Evolutionary conservation across 2,329 filamentous ascomycete genomes (phyloP), one percentile per base, ranked within the genome.

Genomic region (Trichophyton rubrum): DNA sequence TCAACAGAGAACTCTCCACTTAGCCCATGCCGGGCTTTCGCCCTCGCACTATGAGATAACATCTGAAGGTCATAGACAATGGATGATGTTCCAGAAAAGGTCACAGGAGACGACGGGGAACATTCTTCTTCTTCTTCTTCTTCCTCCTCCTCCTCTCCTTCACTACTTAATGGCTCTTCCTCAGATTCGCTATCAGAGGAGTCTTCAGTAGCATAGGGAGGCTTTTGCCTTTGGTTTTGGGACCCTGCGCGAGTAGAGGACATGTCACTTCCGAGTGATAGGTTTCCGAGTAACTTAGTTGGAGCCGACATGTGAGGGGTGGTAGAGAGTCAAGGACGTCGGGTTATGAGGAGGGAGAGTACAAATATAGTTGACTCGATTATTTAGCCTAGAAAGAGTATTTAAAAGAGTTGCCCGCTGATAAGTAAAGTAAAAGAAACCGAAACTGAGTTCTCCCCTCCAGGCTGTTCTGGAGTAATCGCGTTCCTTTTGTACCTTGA

Each of bases 191-290:
- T 61, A 35, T 64, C 61, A 9, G 62, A 60, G 15, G 41, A 41
- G 24, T 61, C 59, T 17, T 64, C 58, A 20, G 62, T 58, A 17
- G 56, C 45, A 53, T 62, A 62, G 56, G 63, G 63, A 53, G 63
- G 63, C 57, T 64, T 59, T 59, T 59, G 64, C 45, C 63, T 60
- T 61, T 61, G 55, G 49, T 65, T 66, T 38, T 68, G 68, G 22
- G 66, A 64, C 56, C 71, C 66, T 61, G 66, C 64, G 47, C 67
- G 70, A 59, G 66, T 65, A 56, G 63, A 66, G 59, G 70, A 64
- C 69, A 75, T 72, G 53, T 67, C 67, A 59, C 65, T 68, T 63
- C 68, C 69, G 62, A 76, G 72, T 59, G 72, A 75, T 61, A 76
- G 70, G 64, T 67, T 69, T 62, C 67, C 68, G 47, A 76, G 69